Conservation (phyloP, 2,329 filamentous ascomycete genomes). For the Fusarium acutatum region DNA sequence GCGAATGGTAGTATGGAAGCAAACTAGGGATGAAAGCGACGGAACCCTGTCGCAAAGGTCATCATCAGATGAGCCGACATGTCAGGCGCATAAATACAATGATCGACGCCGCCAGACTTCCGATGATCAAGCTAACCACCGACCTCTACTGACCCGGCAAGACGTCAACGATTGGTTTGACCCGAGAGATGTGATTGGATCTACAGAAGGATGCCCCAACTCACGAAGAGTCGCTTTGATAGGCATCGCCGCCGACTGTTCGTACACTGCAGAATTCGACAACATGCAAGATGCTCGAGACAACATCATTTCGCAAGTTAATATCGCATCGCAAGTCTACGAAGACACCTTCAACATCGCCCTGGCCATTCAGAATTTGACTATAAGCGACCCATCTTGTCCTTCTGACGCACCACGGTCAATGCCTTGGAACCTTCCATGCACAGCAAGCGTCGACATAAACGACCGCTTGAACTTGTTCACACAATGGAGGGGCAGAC, state of each 20-base stretch:
- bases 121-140: rapidly evolving
- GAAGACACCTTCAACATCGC: slow-evolving; percentile 90
- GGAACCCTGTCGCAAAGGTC: background rate
- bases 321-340: slow-evolving; percentile 83
- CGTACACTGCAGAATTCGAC: slow-evolving; percentile 76
- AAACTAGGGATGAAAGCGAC: background rate
- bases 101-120: background rate
- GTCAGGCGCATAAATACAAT: background rate
- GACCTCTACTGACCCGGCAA: background rate
- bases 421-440: slow-evolving; percentile 81
- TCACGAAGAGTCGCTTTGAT: slow-evolving; percentile 84
- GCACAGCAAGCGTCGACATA: slow-evolving; percentile 68
- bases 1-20: slow-evolving; percentile 28
- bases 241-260: slow-evolving; percentile 92
- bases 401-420: slow-evolving; percentile 61
- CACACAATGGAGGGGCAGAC: slow-evolving; percentile 79
- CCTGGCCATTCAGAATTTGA: slow-evolving; percentile 81
- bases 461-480: slow-evolving; percentile 80
- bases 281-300: slow-evolving; percentile 66
- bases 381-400: slow-evolving; percentile 74
- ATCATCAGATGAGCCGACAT: background rate
- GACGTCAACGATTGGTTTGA: background rate
- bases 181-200: slow-evolving; percentile 65
- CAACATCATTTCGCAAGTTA: slow-evolving; percentile 83
- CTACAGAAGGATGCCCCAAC: slow-evolving; percentile 77